These are phyloP conservation scores for Chlorophyllum brunneum DNA, from an alignment of 768 basidiomycete genomes.

Conservation along the genomic window DNA sequence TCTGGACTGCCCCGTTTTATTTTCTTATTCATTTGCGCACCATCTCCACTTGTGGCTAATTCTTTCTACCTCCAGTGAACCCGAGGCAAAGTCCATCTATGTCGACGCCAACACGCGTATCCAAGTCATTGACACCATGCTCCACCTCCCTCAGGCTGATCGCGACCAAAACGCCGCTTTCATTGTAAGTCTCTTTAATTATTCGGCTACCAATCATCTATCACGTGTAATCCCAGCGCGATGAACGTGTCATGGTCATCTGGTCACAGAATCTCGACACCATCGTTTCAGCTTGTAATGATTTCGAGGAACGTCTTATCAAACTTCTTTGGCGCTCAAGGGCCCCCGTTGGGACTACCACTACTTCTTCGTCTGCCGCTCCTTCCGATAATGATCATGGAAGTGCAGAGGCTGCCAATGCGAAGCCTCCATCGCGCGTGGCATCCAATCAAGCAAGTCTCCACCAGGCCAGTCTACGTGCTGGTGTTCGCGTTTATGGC, in stretches of 20 bases:
- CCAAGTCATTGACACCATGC: conserved; percentile 78
- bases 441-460: no score
- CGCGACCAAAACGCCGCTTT: conserved; percentile 89
- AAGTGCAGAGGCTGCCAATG: conserved; percentile 4
- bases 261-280: conserved; percentile 80
- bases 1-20: neutral
- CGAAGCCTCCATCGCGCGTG: no score
- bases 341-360: conserved; percentile 16
- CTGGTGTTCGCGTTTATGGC: conserved; percentile 2
- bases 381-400: conserved; percentile 9
- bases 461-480: no score
- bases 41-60: no score
- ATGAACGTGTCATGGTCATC: conserved; percentile 80
- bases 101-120: conserved; percentile 84
- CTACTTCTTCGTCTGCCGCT: conserved; percentile 13
- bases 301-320: conserved; percentile 77
- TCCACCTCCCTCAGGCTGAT: conserved; percentile 72
- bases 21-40: neutral
- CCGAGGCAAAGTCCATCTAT: conserved; percentile 56
- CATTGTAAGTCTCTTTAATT: conserved; percentile 46
- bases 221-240: conserved; percentile 43
- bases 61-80: conserved; percentile 44
- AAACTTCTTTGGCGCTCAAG: conserved; percentile 71
- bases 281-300: conserved; percentile 69
- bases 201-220: neutral